Conservation (phyloP, 2,329 filamentous ascomycete species). For the Cercospora citrullina region DNA sequence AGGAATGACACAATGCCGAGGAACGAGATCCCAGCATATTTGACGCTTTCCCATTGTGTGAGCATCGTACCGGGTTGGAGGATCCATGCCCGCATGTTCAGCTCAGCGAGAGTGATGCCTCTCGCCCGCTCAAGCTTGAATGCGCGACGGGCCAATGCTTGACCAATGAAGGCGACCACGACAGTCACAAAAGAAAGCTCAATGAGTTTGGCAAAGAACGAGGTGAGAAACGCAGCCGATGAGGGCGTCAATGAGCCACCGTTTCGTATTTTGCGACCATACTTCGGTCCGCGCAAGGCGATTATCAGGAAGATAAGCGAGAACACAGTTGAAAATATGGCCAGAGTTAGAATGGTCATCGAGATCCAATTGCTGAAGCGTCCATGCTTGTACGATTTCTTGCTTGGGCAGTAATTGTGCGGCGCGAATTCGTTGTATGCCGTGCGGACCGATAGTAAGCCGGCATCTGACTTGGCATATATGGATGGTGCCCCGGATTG, state of each 20-base stretch:
- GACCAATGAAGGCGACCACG: conserved; percentile 72
- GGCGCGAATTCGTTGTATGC: conserved; percentile 32
- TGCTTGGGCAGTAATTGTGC: conserved; percentile 29
- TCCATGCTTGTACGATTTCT: conserved; percentile 15
- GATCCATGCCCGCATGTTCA: conserved; percentile 73
- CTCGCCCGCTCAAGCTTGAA: conserved; percentile 53
- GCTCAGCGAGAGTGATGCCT: conserved; percentile 72
- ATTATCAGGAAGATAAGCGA: conserved; percentile 67
- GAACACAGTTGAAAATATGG: conserved; percentile 63
- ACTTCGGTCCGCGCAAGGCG: conserved; percentile 63
- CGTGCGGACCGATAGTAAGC: conserved; percentile 27
- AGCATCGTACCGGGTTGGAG: conserved; percentile 63
- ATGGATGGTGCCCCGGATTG: conserved; percentile 29
- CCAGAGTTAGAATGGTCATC: conserved; percentile 45
- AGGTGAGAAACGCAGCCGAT: conserved; percentile 66
- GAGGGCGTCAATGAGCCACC: conserved; percentile 56
- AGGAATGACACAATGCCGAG: conserved; percentile 65
- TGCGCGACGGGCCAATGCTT: conserved; percentile 70
- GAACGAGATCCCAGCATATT: conserved; percentile 63
- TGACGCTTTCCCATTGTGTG: conserved; percentile 65
- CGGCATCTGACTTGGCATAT: conserved; percentile 32
- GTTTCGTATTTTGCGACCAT: conserved; percentile 58
- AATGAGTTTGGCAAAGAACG: conserved; percentile 72
- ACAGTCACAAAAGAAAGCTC: conserved; percentile 77
- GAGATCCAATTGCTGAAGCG: conserved; percentile 49